Evolutionary conservation across 1,139 yeast species (phyloP).

Genomic region (Torulaspora globosa): DNA sequence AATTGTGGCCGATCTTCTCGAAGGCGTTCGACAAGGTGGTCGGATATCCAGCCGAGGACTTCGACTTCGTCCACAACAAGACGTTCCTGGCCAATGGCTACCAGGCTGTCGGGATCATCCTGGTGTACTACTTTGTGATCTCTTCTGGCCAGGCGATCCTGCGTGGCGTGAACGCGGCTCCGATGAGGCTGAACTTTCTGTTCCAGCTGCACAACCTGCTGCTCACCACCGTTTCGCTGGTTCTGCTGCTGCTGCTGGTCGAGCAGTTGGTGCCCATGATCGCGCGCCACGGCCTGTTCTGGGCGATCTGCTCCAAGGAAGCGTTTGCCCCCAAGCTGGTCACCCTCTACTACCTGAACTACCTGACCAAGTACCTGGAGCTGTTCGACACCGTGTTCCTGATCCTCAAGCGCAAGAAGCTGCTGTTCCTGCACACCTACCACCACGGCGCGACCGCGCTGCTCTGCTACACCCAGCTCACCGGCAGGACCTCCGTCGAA

Average conservation of each 20-base stretch:
- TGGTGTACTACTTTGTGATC: constrained; percentile 68
- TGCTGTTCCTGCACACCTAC: constrained; percentile 87
- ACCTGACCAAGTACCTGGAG: constrained; percentile 75
- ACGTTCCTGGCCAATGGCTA: constrained; percentile 68
- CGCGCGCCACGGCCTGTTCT: constrained; percentile 70
- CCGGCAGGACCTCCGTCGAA: constrained; percentile 85
- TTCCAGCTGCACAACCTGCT: constrained; percentile 79
- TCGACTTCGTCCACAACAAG: constrained; percentile 60
- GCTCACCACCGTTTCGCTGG: constrained; percentile 66
- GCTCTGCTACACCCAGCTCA: constrained; percentile 88
- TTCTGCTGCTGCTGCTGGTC: constrained; percentile 60
- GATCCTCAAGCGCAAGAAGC: constrained; percentile 86
- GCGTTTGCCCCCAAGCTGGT: constrained; percentile 88
- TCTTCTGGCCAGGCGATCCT: constrained; percentile 74
- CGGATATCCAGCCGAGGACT: constrained; percentile 67
- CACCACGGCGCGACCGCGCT: constrained; percentile 99
- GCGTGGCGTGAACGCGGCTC: constrained; percentile 50
- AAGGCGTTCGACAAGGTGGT: constrained; percentile 46
- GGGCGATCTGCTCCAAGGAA: constrained; percentile 73
- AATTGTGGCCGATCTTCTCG: constrained; percentile 85
- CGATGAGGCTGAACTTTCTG: constrained; percentile 67
- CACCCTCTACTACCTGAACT: constrained; percentile 74
- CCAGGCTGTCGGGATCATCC: constrained; percentile 61
- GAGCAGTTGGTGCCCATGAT: constrained; percentile 88
- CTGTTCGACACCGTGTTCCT: constrained; percentile 88